These are phyloP conservation scores for Aspergillus japonicus DNA, from an alignment of 2,329 filamentous ascomycete genomes.

Conservation along the genomic window DNA sequence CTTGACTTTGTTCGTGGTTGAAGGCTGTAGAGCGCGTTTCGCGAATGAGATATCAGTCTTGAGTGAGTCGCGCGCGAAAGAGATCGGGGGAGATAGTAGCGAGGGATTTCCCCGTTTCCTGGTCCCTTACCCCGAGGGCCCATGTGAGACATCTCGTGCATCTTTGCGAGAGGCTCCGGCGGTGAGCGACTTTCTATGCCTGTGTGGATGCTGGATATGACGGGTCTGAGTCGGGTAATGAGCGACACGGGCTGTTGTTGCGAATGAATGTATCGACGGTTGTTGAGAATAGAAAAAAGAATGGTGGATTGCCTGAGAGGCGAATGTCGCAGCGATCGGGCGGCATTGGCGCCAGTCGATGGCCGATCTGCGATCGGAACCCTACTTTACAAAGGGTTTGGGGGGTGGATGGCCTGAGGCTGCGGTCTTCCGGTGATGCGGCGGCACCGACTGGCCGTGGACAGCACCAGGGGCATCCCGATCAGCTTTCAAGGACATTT, in stretches of 20 bases:
- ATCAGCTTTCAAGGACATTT: too few relatives aligned
- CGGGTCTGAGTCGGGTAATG: neutral
- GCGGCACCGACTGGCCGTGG: too few relatives aligned
- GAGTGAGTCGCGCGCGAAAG: neutral
- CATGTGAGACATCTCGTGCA: conserved; percentile 47
- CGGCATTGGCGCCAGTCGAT: neutral
- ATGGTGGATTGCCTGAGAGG: conserved; percentile 1
- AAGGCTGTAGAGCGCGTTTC: conserved; percentile 57
- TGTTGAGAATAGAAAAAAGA: neutral
- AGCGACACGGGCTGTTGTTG: neutral
- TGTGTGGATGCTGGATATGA: neutral
- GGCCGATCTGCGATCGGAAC: neutral
- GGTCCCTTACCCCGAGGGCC: conserved; percentile 37
- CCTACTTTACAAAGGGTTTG: neutral
- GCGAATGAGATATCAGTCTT: conserved; percentile 4
- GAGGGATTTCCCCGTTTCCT: neutral
- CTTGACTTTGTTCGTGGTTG: conserved; percentile 66
- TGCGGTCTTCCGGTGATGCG: too few relatives aligned
- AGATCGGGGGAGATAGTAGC: neutral
- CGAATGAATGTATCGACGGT: neutral
- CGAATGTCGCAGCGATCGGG: neutral
- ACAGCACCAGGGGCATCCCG: too few relatives aligned
- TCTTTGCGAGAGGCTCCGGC: conserved; percentile 14
- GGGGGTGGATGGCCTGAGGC: neutral
- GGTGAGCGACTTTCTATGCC: neutral